Conservation (phyloP, 805 yeast genomes). For the Yarrowia sp. region DNA sequence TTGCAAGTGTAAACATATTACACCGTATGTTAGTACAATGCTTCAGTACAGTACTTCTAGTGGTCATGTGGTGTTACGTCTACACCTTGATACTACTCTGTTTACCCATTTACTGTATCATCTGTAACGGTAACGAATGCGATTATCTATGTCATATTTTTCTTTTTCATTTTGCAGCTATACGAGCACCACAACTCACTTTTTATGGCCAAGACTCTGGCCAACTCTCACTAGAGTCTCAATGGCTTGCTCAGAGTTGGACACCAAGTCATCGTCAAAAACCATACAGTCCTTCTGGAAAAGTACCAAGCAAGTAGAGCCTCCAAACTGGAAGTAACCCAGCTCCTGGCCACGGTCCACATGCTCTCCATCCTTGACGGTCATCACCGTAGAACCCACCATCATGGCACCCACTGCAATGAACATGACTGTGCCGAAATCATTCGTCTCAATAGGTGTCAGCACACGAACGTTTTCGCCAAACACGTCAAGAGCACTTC, state of each 20-base stretch:
- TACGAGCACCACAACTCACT: neutral
- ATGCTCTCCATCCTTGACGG: slow-evolving; percentile 56
- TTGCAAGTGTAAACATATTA: too few relatives aligned
- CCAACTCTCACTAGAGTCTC: slow-evolving; percentile 89
- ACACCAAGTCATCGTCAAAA: slow-evolving; percentile 70
- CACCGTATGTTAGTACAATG: too few relatives aligned
- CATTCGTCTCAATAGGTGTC: slow-evolving; percentile 67
- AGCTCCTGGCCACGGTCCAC: slow-evolving; percentile 74
- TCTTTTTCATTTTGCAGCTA: neutral
- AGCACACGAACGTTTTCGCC: slow-evolving; percentile 85
- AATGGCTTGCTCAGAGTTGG: slow-evolving; percentile 62
- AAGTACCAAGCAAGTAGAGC: slow-evolving; percentile 74
- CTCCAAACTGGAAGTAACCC: slow-evolving; percentile 96
- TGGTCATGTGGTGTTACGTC: too few relatives aligned
- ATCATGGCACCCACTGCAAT: slow-evolving; percentile 96
- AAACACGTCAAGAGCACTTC: slow-evolving; percentile 83
- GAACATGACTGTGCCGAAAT: slow-evolving; percentile 75
- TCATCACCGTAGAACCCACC: slow-evolving; percentile 87
- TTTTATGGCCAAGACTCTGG: slow-evolving; percentile 42
- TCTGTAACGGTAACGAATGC: neutral
- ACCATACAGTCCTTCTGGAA: slow-evolving; percentile 45
- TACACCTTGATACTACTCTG: too few relatives aligned
- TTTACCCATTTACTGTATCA: too few relatives aligned
- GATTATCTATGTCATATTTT: neutral
- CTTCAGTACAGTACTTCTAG: too few relatives aligned